Base-by-base conservation (phyloP, 2,329 filamentous ascomycete species). In the Pyricularia sp. region DNA sequence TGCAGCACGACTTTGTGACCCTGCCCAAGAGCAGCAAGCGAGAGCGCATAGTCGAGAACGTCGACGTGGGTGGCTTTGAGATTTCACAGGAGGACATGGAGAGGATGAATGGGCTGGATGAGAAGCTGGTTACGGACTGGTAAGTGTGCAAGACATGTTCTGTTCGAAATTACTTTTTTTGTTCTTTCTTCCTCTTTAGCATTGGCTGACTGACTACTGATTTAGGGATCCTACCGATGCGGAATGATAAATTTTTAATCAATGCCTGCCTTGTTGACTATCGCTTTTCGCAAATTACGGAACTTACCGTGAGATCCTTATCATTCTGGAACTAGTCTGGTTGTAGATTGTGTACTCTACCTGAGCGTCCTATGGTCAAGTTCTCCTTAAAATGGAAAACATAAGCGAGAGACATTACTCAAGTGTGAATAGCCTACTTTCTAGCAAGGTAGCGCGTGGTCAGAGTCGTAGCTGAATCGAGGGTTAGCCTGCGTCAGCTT, bases 1-100 rank as follows among this genome's bases (percentile, higher is more conserved):
- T 93, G 68, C 90, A 94, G 73, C 84, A 91, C 71, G 85, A 84
- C 44, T 87, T 87, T 70, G 83, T 91, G 60, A 85, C 88, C 4
- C 76, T 93, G 67, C 89, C 89, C 4, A 93, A 94, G 80, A 91
- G 88, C 72, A 79, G 82, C 26, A 83, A 78, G 66, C 78, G 79
- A 71, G 80, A 83, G 62, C 80, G 89, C 30, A 86, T 92, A 65
- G 69, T 82, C 4, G 83, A 86, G 71, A 93, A 92, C 72, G 84
- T 80, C 3, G 74, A 84, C 49, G 78, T 91, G 13, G 82, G 79
- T 1, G 76, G 77, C 0, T 86, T 90, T 68, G 78, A 81, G 64
- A 87, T 92, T 63, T 79, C 80, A 0, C 77, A 79, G n/a, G 78
- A 73, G n/a, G 87, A 91, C 71, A 82, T 91, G 80, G 73, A 79